Evolutionary conservation across 2,329 filamentous ascomycete genomes (phyloP).

Genomic region (Aspergillus melleus): DNA sequence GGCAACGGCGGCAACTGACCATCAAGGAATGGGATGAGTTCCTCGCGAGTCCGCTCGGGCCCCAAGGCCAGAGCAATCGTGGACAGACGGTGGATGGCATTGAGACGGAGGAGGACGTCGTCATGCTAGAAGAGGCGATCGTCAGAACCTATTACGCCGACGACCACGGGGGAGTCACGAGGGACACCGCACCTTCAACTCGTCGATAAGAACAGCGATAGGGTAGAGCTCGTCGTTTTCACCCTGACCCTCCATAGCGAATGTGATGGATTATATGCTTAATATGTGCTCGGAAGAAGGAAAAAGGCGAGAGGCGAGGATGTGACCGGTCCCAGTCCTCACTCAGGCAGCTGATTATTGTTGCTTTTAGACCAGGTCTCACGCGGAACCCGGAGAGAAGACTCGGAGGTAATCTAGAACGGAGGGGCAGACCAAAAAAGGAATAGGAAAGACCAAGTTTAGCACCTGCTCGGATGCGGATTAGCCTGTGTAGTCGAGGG

Average conservation of each 20-base stretch:
- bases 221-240: constrained; percentile 99
- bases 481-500: constrained; percentile 18
- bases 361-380: constrained; percentile 26
- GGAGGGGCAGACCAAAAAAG: constrained; percentile 19
- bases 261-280: constrained; percentile 25
- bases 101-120: constrained; percentile 95
- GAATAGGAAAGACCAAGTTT: constrained; percentile 6
- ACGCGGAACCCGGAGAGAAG: constrained; percentile 24
- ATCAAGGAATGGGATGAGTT: constrained; percentile 98
- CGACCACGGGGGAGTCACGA: constrained; percentile 6
- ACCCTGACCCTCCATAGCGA: constrained; percentile 84
- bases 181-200: constrained; percentile 77
- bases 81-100: constrained; percentile 96
- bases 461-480: constrained; percentile 16
- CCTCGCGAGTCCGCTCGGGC: constrained; percentile 93
- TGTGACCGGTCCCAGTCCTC: constrained; percentile 34
- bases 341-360: constrained; percentile 20
- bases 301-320: constrained; percentile 25
- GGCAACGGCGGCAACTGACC: constrained; percentile 61
- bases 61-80: constrained; percentile 97
- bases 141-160: constrained; percentile 20
- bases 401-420: constrained; percentile 16
- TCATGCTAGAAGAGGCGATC: constrained; percentile 68
- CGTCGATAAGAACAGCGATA: constrained; percentile 98
- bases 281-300: constrained; percentile 22